Base-by-base conservation (phyloP, 2,329 filamentous ascomycete species). In the Colletotrichum brevisporum region DNA sequence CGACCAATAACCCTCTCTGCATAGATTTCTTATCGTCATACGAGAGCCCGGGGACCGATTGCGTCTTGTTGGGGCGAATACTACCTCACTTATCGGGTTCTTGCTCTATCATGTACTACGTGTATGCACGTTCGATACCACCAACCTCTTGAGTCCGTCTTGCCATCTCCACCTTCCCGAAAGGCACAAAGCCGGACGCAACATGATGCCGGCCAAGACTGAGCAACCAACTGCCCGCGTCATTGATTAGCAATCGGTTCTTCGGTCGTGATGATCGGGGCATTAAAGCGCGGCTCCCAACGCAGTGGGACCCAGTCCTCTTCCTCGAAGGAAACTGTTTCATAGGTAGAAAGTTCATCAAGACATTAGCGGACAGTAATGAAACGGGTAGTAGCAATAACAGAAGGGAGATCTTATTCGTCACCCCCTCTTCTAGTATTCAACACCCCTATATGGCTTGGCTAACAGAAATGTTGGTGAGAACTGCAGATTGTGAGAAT, bases 121-220 rank as follows among this genome's bases (percentile, higher is more conserved):
- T 24, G 21, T 24, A 24, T 24, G 21, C 21, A 24, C 31, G 31
- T 47, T 43, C 5, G n/a, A 47, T 48, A 50, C 50, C 54, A 47
- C 61, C 16, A 55, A 55, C 31, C 50, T 18, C 6, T 53, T 53
- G 10, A 10, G n/a, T 41, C 15, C 12, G 13, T 48, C 13, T 3
- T 43, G 41, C 21, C 13, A 36, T 54, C 13, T 58, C 12, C 41
- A 69, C 66, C 66, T 69, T 66, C 61, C 66, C 31, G 18, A 69
- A 51, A 59, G 15, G 66, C 61, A 55, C 39, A 66, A 43, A 50
- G 12, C 45, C 18, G 24, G 31, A 45, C 52, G 18, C 41, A 16
- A 45, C 13, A 60, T 59, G 62, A 54, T 12, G 47, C 21, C 16
- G 21, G 66, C 66, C 66, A 69, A 69, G 66, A 57, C 50, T 9